These are phyloP conservation scores for Yamadazyma oceani DNA, from an alignment of 1,139 yeast species.

Conservation along the genomic window DNA sequence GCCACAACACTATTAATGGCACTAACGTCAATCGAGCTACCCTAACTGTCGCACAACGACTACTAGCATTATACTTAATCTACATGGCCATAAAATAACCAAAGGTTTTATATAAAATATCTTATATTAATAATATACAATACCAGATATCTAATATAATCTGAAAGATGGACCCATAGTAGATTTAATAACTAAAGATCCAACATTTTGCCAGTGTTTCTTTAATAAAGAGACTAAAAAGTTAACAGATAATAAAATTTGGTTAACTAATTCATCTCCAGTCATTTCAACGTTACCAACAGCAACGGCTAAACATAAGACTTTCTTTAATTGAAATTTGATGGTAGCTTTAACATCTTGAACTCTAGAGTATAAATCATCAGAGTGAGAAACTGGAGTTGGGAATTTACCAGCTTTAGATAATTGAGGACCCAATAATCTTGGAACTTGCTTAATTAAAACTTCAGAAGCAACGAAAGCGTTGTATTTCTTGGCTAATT, in stretches of 20 bases:
- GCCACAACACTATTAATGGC: too few relatives aligned
- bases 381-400: constrained; percentile 99
- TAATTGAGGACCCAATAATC: constrained; percentile 99
- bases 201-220: constrained; percentile 99
- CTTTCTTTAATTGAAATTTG: constrained; percentile 99
- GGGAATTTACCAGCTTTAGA: constrained; percentile 99
- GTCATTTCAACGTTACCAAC: constrained; percentile 99
- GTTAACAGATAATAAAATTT: constrained; percentile 98
- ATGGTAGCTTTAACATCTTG: constrained; percentile 98
- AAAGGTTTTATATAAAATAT: constrained; percentile 1
- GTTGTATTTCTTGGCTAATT: constrained; percentile 99
- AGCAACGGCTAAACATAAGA: constrained; percentile 87
- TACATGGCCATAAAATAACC: background rate
- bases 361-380: constrained; percentile 95
- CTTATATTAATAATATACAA: constrained; percentile 7
- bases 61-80: background rate
- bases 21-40: background rate
- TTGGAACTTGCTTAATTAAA: constrained; percentile 99
- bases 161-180: constrained; percentile 99
- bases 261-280: constrained; percentile 94
- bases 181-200: constrained; percentile 98
- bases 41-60: background rate
- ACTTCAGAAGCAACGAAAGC: constrained; percentile 99
- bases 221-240: constrained; percentile 98
- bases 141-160: constrained; percentile 71